Percentiles rank a stretch among this genome's conserved stretches.
Conservation (phyloP, 768 basidiomycete species). For the Termitomyces eurrhizus region DNA sequence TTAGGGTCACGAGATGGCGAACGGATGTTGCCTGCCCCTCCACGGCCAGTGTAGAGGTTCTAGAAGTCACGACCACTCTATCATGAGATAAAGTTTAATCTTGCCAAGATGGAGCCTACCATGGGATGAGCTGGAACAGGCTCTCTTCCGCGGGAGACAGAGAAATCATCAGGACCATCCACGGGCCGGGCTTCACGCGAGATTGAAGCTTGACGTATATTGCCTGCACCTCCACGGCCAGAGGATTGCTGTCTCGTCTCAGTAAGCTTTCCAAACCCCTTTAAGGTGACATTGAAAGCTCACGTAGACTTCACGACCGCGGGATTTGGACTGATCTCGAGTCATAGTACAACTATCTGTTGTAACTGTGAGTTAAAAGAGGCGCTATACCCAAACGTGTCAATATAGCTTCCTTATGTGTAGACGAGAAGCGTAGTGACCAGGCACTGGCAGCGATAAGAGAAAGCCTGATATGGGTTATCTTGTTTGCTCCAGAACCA, state of each 20-base stretch:
- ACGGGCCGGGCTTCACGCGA: constrained; percentile 42
- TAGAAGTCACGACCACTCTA: constrained; percentile 16
- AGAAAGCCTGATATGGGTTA: constrained; percentile 6
- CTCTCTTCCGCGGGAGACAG: constrained; percentile 60
- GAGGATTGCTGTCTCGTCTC: constrained; percentile 40
- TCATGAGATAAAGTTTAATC: background rate
- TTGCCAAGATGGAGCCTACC: constrained; percentile 22
- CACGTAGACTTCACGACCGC: constrained; percentile 59
- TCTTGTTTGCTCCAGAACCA: background rate
- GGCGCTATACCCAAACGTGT: constrained; percentile 3
- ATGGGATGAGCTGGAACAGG: constrained; percentile 30
- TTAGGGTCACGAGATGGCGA: constrained; percentile 60
- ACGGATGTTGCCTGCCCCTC: constrained; percentile 83
- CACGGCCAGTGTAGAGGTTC: constrained; percentile 63
- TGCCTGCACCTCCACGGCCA: constrained; percentile 68
- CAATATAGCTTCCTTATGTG: constrained; percentile 1
- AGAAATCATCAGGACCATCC: constrained; percentile 53
- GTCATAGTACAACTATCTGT: constrained; percentile 16
- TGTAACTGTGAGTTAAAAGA: background rate
- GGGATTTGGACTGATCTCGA: constrained; percentile 47
- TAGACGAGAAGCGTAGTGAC: background rate
- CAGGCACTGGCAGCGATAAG: constrained; percentile 11
- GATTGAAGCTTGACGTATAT: constrained; percentile 49
- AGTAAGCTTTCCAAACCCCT: constrained; percentile 2
- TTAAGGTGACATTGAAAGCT: constrained; percentile 20